These are phyloP conservation scores for Malassezia pachydermatis DNA, from an alignment of 1,284 basidiomycete genomes.

Conservation along the genomic window DNA sequence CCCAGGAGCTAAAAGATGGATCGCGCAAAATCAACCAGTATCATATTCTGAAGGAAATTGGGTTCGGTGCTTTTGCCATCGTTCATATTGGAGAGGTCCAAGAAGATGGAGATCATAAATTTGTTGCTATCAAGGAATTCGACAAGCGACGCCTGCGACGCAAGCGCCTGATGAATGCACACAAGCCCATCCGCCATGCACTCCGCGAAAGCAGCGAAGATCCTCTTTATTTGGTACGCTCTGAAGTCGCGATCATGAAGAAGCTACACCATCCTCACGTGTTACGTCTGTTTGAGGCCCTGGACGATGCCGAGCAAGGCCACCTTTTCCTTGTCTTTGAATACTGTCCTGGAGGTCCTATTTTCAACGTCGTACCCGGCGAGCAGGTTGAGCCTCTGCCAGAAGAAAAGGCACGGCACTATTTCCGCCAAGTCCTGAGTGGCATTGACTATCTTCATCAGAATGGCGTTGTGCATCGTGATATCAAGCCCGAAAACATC, in stretches of 20 bases:
- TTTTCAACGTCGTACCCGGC: conserved; percentile 50
- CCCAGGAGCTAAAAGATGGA: conserved; percentile 36
- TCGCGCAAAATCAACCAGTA: conserved; percentile 45
- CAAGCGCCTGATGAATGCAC: conserved; percentile 20
- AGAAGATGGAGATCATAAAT: conserved; percentile 19
- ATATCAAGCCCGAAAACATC: conserved; percentile 55
- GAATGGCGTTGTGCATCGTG: conserved; percentile 53
- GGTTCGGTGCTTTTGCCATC: conserved; percentile 37
- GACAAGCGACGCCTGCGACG: conserved; percentile 41
- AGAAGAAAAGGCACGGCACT: conserved; percentile 49
- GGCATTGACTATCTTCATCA: conserved; percentile 54
- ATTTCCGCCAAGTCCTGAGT: conserved; percentile 54
- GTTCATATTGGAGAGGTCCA: conserved; percentile 33
- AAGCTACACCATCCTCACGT: conserved; percentile 49
- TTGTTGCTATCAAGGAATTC: conserved; percentile 43
- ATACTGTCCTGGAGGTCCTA: conserved; percentile 50
- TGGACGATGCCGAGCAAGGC: conserved; percentile 54
- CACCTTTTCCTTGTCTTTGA: conserved; percentile 52
- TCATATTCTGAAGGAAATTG: conserved; percentile 36
- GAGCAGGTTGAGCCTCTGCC: conserved; percentile 37
- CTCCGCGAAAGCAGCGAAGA: conserved; percentile 15
- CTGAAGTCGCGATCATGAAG: conserved; percentile 41
- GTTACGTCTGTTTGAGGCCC: conserved; percentile 54
- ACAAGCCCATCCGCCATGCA: background rate
- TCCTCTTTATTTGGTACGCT: conserved; percentile 37